Evolutionary conservation across 371 early-diverging fungal species (phyloP).

Genomic region (Mucor velutinosus): DNA sequence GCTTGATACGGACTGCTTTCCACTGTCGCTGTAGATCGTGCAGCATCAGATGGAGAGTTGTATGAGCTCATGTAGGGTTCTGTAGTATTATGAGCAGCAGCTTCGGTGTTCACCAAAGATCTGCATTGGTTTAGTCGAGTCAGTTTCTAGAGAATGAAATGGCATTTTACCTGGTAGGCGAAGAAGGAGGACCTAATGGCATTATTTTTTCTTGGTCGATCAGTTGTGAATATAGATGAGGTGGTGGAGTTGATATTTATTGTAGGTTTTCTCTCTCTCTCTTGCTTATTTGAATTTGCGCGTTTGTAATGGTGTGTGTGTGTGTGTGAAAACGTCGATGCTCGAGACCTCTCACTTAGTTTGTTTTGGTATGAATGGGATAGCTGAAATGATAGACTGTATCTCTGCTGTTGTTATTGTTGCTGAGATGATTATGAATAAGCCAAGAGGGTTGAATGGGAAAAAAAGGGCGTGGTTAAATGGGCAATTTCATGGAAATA

Average conservation of each 20-base stretch:
- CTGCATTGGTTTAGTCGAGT: not conserved
- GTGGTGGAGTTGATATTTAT: not conserved
- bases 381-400: not conserved
- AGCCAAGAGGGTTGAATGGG: not conserved
- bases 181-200: constrained; percentile 17
- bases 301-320: not conserved
- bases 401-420: not conserved
- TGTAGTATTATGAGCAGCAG: not conserved
- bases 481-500: not conserved
- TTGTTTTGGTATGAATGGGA: not conserved
- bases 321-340: not conserved
- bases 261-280: too few species aligned
- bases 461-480: not conserved
- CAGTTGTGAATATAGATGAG: not conserved
- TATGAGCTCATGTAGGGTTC: not conserved
- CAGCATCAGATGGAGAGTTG: not conserved
- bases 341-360: not conserved
- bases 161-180: constrained; percentile 9
- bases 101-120: constrained; percentile 2
- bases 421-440: not conserved
- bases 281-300: not conserved
- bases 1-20: constrained; percentile 18
- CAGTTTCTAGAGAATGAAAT: not conserved
- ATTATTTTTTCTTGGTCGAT: not conserved
- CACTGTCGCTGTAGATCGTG: constrained; percentile 10